A percentile compares a stretch with the other conserved stretches of the same genome.
These are phyloP conservation scores for Moesziomyces sp. DNA, from an alignment of 1,284 basidiomycete genomes.

Conservation along the genomic window DNA sequence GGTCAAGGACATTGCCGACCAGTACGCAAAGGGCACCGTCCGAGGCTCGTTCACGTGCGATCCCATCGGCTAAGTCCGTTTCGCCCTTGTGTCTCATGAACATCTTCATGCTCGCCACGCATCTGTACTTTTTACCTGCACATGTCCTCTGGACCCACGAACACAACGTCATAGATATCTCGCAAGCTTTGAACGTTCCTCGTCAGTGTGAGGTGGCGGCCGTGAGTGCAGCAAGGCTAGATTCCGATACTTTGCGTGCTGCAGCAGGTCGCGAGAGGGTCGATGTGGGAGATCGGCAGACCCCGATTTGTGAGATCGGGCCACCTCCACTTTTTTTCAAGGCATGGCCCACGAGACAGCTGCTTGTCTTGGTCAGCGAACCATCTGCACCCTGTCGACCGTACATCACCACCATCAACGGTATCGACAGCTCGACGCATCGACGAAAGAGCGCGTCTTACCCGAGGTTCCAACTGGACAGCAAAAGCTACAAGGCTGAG, in stretches of 20 bases:
- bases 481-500: neutral
- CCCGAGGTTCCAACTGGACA: too few species aligned
- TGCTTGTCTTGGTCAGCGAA: constrained; percentile 11
- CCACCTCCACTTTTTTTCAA: neutral
- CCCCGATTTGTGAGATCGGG: neutral
- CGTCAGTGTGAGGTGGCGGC: too few species aligned
- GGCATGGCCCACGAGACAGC: too few species aligned
- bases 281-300: too few species aligned
- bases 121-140: constrained; percentile 24
- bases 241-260: too few species aligned
- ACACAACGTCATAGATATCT: neutral
- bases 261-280: too few species aligned
- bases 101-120: constrained; percentile 7
- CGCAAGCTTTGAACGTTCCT: too few species aligned
- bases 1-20: constrained; percentile 39
- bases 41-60: constrained; percentile 42
- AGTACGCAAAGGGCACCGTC: constrained; percentile 28
- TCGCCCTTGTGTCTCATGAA: neutral
- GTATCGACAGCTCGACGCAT: neutral
- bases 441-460: neutral
- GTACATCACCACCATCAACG: neutral
- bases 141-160: neutral
- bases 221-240: too few species aligned
- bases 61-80: constrained; percentile 16
- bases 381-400: neutral